A percentile compares a stretch with the other conserved stretches of the same genome.
phyloP scores from a whole-genome alignment of 2,329 filamentous ascomycete species.

The Penicillium sp. region DNA sequence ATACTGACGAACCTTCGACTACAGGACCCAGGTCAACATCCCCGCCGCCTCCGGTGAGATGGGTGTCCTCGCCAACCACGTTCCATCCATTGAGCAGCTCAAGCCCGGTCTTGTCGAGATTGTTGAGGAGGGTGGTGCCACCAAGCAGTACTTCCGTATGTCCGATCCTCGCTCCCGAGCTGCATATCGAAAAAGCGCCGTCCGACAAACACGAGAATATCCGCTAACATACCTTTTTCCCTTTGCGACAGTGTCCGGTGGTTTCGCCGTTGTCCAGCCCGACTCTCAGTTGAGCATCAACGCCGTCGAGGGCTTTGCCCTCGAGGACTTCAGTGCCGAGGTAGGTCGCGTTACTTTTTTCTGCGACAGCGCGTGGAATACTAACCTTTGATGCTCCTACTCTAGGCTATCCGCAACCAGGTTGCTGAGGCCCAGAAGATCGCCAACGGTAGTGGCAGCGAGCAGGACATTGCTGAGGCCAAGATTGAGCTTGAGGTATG shows the following conservation, averaged over 20 bases:
- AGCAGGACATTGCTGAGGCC: conserved; percentile 96
- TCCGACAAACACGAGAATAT: conserved; percentile 3
- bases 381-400: conserved; percentile 5
- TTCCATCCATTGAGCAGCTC: conserved; percentile 97
- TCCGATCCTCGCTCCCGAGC: conserved; percentile 19
- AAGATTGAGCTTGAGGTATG: conserved; percentile 98
- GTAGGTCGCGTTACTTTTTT: conserved; percentile 38
- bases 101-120: conserved; percentile 95
- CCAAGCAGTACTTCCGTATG: conserved; percentile 99
- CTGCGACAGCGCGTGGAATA: not conserved
- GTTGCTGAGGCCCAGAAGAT: conserved; percentile 96
- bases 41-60: conserved; percentile 97
- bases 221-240: conserved; percentile 19
- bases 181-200: conserved; percentile 4
- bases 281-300: conserved; percentile 96
- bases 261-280: conserved; percentile 95
- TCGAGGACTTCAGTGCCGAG: conserved; percentile 95
- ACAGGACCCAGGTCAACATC: conserved; percentile 91
- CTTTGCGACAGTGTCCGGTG: conserved; percentile 73
- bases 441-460: conserved; percentile 83
- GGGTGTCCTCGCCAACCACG: conserved; percentile 99
- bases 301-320: conserved; percentile 88
- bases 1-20: conserved; percentile 59
- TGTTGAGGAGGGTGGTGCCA: conserved; percentile 82
- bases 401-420: conserved; percentile 76